Base-by-base conservation (phyloP, 1,284 basidiomycete genomes). In the Pterulicium gracile region DNA sequence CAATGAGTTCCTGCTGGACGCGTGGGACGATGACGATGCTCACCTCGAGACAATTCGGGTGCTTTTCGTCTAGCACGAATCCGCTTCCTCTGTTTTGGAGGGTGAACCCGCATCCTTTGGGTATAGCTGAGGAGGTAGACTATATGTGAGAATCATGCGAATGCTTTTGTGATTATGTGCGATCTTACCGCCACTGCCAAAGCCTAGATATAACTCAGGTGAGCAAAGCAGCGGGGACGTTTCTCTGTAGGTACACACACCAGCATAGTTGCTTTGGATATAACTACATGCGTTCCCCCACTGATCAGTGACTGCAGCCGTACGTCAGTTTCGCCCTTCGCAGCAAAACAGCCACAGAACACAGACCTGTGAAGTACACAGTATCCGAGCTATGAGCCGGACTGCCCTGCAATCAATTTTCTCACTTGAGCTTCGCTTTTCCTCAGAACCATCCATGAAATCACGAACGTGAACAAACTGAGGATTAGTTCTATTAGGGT, bases 251-350 rank as follows among this genome's bases (percentile, higher is more conserved):
- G n/a, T n/a, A 3, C 20, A 53, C 73, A 48, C 41, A 82, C 84
- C 85, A 50, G 81, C 78, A 61, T 90, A 95, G 61, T 94, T 95
- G 54, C 88, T 92, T 61, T 92, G 88, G 51, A 98, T 98, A 61
- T 85, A 96, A 52, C 88, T 93, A 63, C 91, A 95, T 1, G 90
- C 88, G 61, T 97, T 96, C 3, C 93, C 93, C 75, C 88, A 86
- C 56, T 85, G 78, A 59, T 94, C 91, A 3, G 84, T 75, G 1
- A 90, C 86, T 85, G 49, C 3, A n/a, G n/a, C n/a, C n/a, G n/a
- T n/a, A n/a, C n/a, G n/a, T n/a, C n/a, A n/a, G n/a, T n/a, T n/a
- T n/a, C n/a, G n/a, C n/a, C n/a, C n/a, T n/a, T n/a, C n/a, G n/a
- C n/a, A n/a, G n/a, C n/a, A n/a, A n/a, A n/a, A n/a, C n/a, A n/a